Evolutionary conservation across 257 asterid genomes (phyloP), one percentile per base, ranked within the genome.

Genomic region (Cruciata laevipes): DNA sequence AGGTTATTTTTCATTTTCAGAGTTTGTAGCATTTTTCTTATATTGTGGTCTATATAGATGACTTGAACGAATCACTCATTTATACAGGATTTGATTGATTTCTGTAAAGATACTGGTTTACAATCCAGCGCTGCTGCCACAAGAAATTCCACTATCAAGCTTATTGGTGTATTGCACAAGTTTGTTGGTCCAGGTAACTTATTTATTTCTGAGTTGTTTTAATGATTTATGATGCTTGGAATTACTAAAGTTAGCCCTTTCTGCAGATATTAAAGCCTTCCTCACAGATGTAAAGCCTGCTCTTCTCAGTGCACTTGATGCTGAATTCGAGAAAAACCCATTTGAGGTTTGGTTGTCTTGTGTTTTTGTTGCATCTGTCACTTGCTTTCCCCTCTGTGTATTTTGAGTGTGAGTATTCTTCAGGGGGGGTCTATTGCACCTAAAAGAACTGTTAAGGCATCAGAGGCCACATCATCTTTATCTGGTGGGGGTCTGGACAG

Each of bases 61-160:
- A 37, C 52, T 40, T 63, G 27, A 51, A 23, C 21, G 1, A 23
- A 14, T 7, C 31, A 35, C 38, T 8, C 18, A 30, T 47, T 47
- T 51, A 72, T 71, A 59, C 90, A 94, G 99, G 99, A 94, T 79
- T 72, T 94, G 77, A 87, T 94, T 78, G 96, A 94, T 72, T 94
- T 94, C 81, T 88, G 99, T 84, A 94, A 94, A 85, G 99, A 94
- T 73, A 82, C 70, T 75, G 99, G 99, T 33, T 82, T 94, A 72
- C 98, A 90, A 73, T 94, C 99, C 71, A 94, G 99, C 78, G 96
- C 99, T 75, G 91, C 99, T 69, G 96, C 95, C 66, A 88, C 99
- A 25, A 86, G 99, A 83, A 94, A 94, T 78, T 79, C 98, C 58
- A 89, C 99, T 2, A 87, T 89, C 74, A 94, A 89, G 78, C 93